A percentile compares a stretch with the other conserved stretches of the same genome.
Evolutionary conservation across 805 yeast genomes (phyloP).

Genomic region (Candida corydali): DNA sequence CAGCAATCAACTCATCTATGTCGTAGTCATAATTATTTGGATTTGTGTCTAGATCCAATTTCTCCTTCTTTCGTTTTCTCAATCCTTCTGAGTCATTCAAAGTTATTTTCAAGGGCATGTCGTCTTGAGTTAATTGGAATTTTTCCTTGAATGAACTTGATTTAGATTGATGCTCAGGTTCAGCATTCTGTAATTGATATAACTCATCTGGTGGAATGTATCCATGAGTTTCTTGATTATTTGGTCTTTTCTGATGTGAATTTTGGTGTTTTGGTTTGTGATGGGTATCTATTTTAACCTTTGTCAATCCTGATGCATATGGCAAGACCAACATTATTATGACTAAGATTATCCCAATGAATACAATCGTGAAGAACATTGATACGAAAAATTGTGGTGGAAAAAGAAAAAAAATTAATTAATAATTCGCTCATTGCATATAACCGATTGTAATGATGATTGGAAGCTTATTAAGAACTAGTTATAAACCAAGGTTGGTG

Average conservation of each 20-base stretch:
- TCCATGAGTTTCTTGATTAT: constrained; percentile 15
- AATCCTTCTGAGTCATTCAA: constrained; percentile 20
- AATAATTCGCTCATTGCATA: constrained; percentile 1
- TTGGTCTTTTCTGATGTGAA: constrained; percentile 4
- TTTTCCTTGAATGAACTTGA: constrained; percentile 24
- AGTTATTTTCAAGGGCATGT: constrained; percentile 32
- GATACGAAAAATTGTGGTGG: constrained; percentile 3
- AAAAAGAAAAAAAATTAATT: constrained; percentile 1
- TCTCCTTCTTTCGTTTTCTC: constrained; percentile 29
- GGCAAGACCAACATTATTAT: constrained; percentile 44
- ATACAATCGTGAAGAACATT: constrained; percentile 37
- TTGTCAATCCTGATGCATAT: constrained; percentile 46
- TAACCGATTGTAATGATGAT: constrained; percentile 4
- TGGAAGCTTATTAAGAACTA: too few species aligned
- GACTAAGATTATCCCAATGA: constrained; percentile 40
- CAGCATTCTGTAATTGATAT: constrained; percentile 9
- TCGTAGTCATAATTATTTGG: constrained; percentile 43
- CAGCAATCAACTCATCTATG: constrained; percentile 39
- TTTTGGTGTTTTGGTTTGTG: constrained; percentile 10
- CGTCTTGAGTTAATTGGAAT: constrained; percentile 29
- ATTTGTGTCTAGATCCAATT: constrained; percentile 30
- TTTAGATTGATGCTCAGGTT: constrained; percentile 10
- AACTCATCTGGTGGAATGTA: constrained; percentile 41
- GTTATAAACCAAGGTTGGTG: too few species aligned
- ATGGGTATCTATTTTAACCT: constrained; percentile 28